Evolutionary conservation across 768 basidiomycete species (phyloP), one percentile per base, ranked within the genome.

Genomic region (Xerocomellus chrysenteron): DNA sequence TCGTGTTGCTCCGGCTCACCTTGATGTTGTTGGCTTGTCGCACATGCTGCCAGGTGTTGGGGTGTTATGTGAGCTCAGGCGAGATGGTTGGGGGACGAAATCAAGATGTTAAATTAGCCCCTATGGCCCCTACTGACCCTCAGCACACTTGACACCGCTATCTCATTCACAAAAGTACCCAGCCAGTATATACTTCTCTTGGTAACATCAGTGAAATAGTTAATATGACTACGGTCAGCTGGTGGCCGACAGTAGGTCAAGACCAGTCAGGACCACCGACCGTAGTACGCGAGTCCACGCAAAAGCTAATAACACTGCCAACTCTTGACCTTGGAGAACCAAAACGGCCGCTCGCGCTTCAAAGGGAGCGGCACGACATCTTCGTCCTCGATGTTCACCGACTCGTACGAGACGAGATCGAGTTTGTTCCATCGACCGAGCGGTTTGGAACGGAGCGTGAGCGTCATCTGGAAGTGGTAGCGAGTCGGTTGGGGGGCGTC

Each of bases 281-380:
- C 39, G 8, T 9, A 12, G 21, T 28, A 30, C 16, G 9, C 26
- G 53, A 40, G 28, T 19, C 56, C 30, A 28, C 24, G 1, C 46
- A 39, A 12, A 33, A 33, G 19, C 45, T 64, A 68, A 54, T 57
- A 68, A 21, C 63, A 66, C 56, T 67, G 50, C 66, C 86, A 92
- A 41, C 88, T 92, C 67, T 80, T 80, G 62, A 94, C 91, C 72
- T 90, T 94, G 41, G 92, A 94, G 73, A 97, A 97, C 86, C 90
- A 94, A 70, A 92, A 96, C n/a, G 92, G 84, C 52, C 90, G 80
- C 68, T 94, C 92, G 61, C 94, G 85, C 66, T 90, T 92, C 62
- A 94, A 73, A 11, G 83, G 76, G 30, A 96, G 75, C 17, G 87
- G 84, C 11, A 80, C 68, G 13, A 80, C 75, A 67, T 94, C 92